Base-by-base conservation (phyloP, 2,329 filamentous ascomycete genomes). In the Simplicillium sp. region DNA sequence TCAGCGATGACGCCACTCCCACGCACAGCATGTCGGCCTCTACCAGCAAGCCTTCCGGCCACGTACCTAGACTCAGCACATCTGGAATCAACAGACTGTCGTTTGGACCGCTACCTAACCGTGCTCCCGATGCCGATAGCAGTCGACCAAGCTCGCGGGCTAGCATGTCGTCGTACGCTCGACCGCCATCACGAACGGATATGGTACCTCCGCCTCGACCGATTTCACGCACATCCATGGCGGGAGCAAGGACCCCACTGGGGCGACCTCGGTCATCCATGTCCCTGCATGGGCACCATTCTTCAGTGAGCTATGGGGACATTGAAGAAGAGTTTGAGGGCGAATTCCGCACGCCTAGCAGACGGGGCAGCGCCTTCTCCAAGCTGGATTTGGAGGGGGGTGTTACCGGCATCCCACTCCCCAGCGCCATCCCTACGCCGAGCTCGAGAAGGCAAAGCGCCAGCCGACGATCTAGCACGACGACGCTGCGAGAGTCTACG, bases 61-160 rank as follows among this genome's bases (percentile, higher is more conserved):
- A 81, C 51, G 64, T 75, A 25, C 66, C 75, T 14, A 67, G 77
- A 44, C 68, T 81, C 46, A 81, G 77, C 46, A 73, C 73, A 28
- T 80, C 77, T 8, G 73, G 78, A 29, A 71, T 81, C 34, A 76
- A 74, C 48, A 70, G 80, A 12, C 60, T 83, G 7, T 82, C 79
- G 2, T 81, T 81, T 53, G 77, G 77, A 1, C 73, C 75, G 2
- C 62, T 80, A 9, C 74, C 79, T 3, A 76, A 72, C 51, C 70
- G 77, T 34, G 67, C 66, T 38, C 71, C 71, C 12, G 67, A 67
- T 2, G 57, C 58, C 13, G 63, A 66, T 36, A 53, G 55, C 33
- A 67, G 64, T 44, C 79, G 85, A 29, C 84, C 86, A 13, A 84
- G 78, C 63, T 89, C 84, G 53, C 79, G 84, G 48, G 77, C 82